phyloP scores from a whole-genome alignment of 1,284 basidiomycete species.

The Mycena citricolor region DNA sequence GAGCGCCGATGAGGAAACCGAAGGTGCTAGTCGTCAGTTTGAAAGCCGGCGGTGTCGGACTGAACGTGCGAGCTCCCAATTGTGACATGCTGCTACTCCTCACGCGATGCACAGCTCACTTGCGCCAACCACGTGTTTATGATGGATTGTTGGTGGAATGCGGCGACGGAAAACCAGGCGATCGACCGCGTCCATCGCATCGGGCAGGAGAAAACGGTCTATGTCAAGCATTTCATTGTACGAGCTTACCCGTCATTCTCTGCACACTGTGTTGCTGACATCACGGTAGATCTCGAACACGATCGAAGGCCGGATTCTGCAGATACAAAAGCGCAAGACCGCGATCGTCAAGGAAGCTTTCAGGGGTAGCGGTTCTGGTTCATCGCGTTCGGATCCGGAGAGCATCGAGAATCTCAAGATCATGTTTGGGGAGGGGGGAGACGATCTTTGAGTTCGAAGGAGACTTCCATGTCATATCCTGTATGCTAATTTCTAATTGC shows the following conservation, averaged over 20 bases:
- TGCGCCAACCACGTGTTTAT: constrained; percentile 85
- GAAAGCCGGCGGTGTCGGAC: constrained; percentile 92
- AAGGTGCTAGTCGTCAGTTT: constrained; percentile 87
- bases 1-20: constrained; percentile 60
- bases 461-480: too few species aligned
- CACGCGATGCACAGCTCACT: constrained; percentile 69
- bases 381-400: constrained; percentile 67
- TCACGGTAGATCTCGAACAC: constrained; percentile 59
- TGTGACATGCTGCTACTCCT: too few species aligned
- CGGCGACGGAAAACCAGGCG: constrained; percentile 86
- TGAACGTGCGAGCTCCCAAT: constrained; percentile 59
- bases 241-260: constrained; percentile 29
- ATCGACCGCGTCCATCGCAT: constrained; percentile 82
- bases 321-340: constrained; percentile 88
- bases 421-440: constrained; percentile 64
- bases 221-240: constrained; percentile 90
- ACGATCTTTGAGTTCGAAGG: too few species aligned
- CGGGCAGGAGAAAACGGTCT: constrained; percentile 83
- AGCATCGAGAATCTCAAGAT: constrained; percentile 77
- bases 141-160: constrained; percentile 98
- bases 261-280: constrained; percentile 2
- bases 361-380: constrained; percentile 47
- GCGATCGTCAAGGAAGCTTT: constrained; percentile 83
- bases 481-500: too few species aligned
- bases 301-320: constrained; percentile 79